Conservation (phyloP, 257 asterid species). For the Solanum etuberosum region DNA sequence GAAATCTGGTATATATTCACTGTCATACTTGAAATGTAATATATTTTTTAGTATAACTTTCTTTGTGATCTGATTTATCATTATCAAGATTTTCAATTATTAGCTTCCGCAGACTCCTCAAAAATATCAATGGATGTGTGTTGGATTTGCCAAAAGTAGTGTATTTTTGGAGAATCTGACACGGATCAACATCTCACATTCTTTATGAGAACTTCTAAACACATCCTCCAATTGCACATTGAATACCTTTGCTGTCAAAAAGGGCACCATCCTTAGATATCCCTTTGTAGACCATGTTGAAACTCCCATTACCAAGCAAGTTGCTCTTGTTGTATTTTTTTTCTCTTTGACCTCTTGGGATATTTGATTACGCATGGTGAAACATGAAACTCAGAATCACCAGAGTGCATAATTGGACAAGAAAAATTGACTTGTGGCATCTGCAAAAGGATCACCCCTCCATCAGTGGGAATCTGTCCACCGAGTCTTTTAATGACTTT, state of each 20-base stretch:
- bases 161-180: not conserved
- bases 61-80: no score
- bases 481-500: not conserved
- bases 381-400: not conserved
- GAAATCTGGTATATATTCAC: no score
- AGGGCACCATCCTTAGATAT: not conserved
- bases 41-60: no score
- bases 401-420: not conserved
- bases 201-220: not conserved
- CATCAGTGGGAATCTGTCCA: not conserved
- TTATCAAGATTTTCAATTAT: not conserved
- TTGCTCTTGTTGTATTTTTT: not conserved
- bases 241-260: not conserved
- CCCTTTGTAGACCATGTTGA: not conserved
- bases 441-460: not conserved
- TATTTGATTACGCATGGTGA: not conserved
- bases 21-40: no score
- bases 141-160: not conserved
- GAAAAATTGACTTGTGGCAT: not conserved
- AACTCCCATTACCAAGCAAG: not conserved
- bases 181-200: not conserved
- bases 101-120: not conserved
- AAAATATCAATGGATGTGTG: not conserved
- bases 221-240: not conserved
- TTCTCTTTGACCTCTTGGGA: not conserved